Conservation (phyloP, 257 asterid species). For the Catharanthus roseus region DNA sequence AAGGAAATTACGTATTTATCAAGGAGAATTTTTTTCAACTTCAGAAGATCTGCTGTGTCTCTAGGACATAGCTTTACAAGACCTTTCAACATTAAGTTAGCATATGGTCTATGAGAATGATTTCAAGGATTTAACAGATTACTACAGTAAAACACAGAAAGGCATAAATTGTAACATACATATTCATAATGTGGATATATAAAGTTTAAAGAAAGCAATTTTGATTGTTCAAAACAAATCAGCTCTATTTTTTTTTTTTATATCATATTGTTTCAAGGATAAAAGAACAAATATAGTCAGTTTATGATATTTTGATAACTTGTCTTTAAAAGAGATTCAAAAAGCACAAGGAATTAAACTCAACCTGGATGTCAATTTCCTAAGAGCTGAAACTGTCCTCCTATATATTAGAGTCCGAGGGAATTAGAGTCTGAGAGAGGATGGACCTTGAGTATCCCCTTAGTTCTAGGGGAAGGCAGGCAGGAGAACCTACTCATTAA, state of each 20-base stretch:
- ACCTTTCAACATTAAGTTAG: background rate
- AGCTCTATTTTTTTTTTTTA: background rate
- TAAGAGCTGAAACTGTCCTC: background rate
- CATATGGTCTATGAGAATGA: background rate
- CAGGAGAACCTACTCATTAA: slow-evolving; percentile 20
- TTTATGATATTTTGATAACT: background rate
- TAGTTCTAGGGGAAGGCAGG: slow-evolving; percentile 7
- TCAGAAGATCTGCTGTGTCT: background rate
- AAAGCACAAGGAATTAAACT: background rate
- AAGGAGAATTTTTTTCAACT: background rate
- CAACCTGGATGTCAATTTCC: slow-evolving; percentile 6
- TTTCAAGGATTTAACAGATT: background rate
- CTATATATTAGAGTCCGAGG: too few species aligned
- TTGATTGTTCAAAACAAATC: background rate
- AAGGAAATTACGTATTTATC: background rate
- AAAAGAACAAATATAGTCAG: background rate
- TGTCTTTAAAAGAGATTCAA: background rate
- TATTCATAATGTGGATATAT: background rate
- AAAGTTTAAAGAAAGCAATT: background rate
- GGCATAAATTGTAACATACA: background rate
- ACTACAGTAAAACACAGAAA: background rate
- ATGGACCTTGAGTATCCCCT: background rate
- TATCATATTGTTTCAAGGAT: background rate
- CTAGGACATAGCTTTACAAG: background rate
- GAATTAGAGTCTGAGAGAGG: background rate